A percentile compares a stretch with the other conserved stretches of the same genome.
Evolutionary conservation across 1,139 yeast species (phyloP).

Genomic region (Kodamaea fungicola): DNA sequence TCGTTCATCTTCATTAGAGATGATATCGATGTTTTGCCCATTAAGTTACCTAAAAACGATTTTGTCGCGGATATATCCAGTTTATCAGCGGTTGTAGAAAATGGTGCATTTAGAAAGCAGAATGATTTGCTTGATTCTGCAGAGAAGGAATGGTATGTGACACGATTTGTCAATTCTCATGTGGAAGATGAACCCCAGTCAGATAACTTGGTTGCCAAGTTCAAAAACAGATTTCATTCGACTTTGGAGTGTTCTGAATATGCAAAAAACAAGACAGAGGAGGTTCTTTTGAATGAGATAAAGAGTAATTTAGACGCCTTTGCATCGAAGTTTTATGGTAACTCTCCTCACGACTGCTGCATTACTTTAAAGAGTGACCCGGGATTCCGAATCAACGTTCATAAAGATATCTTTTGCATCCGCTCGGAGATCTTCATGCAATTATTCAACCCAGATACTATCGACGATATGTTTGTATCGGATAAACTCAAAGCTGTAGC

Average conservation of each 20-base stretch:
- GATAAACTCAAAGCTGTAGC: conserved; percentile 23
- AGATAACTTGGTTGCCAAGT: conserved; percentile 3
- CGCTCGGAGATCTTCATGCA: conserved; percentile 28
- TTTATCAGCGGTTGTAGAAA: conserved; percentile 33
- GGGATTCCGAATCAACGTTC: conserved; percentile 25
- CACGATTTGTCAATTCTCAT: conserved; percentile 1
- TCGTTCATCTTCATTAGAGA: conserved; percentile 70
- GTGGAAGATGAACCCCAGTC: conserved; percentile 3
- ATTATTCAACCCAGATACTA: conserved; percentile 17
- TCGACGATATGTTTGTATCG: conserved; percentile 15
- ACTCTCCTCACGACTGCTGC: conserved; percentile 18
- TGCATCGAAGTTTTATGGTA: background rate
- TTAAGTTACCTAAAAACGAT: conserved; percentile 41
- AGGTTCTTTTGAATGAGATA: background rate
- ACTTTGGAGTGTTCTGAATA: background rate
- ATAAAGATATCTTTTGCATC: conserved; percentile 23
- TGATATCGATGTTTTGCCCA: conserved; percentile 55
- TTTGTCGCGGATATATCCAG: conserved; percentile 46
- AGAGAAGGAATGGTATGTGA: background rate
- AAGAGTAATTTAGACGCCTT: background rate
- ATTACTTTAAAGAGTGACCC: conserved; percentile 19
- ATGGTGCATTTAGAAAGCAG: conserved; percentile 25
- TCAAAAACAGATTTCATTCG: conserved; percentile 3
- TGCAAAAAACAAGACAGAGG: background rate
- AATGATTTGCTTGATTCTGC: conserved; percentile 23